These are phyloP conservation scores for Neurospora sp. DNA, from an alignment of 2,329 filamentous ascomycete species.

Conservation along the genomic window DNA sequence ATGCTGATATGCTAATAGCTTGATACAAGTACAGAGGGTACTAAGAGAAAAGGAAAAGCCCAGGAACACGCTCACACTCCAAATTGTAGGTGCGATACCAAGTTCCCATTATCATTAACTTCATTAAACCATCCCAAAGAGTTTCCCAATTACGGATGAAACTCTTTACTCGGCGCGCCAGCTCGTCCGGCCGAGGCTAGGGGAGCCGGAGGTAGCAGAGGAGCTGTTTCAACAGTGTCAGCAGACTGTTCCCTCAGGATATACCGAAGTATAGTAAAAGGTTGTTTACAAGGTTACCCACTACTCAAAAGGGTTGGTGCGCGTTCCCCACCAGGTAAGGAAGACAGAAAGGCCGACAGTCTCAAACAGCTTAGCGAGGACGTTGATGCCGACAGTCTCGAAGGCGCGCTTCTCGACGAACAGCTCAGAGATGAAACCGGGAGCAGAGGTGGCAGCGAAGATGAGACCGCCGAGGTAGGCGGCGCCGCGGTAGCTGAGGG, in stretches of 20 bases:
- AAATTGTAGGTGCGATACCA: neutral
- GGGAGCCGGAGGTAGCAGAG: constrained; percentile 14
- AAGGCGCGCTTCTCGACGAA: constrained; percentile 85
- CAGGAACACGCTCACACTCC: neutral
- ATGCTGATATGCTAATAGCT: neutral
- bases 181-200: constrained; percentile 15
- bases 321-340: constrained; percentile 96
- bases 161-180: constrained; percentile 19
- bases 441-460: constrained; percentile 84
- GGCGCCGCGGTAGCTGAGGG: constrained; percentile 92
- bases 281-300: constrained; percentile 9
- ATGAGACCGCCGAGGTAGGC: constrained; percentile 85
- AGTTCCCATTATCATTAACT: neutral
- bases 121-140: neutral
- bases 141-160: neutral
- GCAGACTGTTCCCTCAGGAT: neutral
- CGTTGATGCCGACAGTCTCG: constrained; percentile 80
- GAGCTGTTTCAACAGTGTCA: constrained; percentile 10
- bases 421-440: constrained; percentile 74
- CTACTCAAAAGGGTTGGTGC: constrained; percentile 85
- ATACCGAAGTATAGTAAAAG: neutral
- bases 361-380: constrained; percentile 78
- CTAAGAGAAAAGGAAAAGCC: neutral
- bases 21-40: neutral
- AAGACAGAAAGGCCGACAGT: constrained; percentile 86